A percentile compares a stretch with the other conserved stretches of the same genome.
These are phyloP conservation scores for Coemansia sp. DNA, from an alignment of 192 early-diverging fungal species.

Conservation along the genomic window DNA sequence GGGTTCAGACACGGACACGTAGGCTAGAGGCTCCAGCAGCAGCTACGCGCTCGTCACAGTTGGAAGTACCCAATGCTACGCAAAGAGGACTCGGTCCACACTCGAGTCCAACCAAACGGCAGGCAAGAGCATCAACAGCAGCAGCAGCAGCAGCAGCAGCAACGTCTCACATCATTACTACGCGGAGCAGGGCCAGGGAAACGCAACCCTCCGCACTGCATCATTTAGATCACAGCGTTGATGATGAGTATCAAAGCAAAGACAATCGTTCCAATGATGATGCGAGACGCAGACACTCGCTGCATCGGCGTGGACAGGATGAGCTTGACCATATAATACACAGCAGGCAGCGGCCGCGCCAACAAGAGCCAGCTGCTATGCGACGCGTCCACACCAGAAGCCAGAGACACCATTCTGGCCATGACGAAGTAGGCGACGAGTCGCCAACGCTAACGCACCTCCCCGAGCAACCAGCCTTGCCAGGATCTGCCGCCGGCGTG, in stretches of 20 bases:
- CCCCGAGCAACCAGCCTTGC: background rate
- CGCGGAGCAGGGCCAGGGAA: slow-evolving; percentile 1
- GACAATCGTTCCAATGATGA: background rate
- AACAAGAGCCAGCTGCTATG: background rate
- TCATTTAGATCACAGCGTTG: background rate
- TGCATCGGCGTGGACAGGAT: background rate
- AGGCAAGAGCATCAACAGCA: background rate
- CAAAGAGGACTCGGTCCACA: background rate
- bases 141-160: background rate
- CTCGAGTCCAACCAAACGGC: slow-evolving; percentile 3
- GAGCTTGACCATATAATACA: background rate
- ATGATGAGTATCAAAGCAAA: background rate
- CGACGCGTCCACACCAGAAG: slow-evolving; percentile 1
- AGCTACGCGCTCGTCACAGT: background rate
- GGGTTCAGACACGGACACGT: slow-evolving; percentile 4
- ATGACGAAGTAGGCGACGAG: slow-evolving; percentile 5
- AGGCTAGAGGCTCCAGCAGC: background rate
- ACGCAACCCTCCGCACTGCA: slow-evolving; percentile 2
- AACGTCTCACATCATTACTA: background rate
- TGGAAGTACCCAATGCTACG: background rate
- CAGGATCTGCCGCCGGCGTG: slow-evolving; percentile 13
- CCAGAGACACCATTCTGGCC: background rate
- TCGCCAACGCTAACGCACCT: slow-evolving; percentile 26
- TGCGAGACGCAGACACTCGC: background rate
- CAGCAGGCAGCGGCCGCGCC: background rate